Conservation (phyloP, 2,329 filamentous ascomycete species). For the Cercospora sp. region DNA sequence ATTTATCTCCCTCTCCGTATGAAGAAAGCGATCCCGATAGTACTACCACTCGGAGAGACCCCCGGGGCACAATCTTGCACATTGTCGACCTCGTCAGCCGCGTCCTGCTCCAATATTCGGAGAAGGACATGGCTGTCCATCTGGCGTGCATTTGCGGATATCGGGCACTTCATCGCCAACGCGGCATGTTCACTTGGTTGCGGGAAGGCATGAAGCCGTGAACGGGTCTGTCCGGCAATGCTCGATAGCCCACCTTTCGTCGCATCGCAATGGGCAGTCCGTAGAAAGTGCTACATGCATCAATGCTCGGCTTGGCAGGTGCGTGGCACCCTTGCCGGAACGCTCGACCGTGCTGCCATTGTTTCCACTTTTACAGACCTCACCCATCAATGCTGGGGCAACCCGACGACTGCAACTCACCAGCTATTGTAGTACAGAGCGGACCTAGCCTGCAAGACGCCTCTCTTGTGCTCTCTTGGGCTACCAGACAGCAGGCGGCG, state of each 20-base stretch:
- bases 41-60: background rate
- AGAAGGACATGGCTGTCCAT: background rate
- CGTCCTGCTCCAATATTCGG: background rate
- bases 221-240: background rate
- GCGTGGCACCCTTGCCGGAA: background rate
- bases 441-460: background rate
- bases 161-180: background rate
- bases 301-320: background rate
- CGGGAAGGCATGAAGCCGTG: background rate
- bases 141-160: background rate
- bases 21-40: background rate
- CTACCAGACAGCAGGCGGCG: background rate
- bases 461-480: background rate
- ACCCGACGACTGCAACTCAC: background rate
- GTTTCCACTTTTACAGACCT: background rate
- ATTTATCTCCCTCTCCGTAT: background rate
- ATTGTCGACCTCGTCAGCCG: no score
- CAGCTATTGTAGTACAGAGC: background rate
- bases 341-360: background rate
- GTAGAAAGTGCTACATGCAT: background rate
- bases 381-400: background rate
- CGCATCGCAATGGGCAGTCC: background rate
- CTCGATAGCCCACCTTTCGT: background rate
- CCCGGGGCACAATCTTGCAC: no score
- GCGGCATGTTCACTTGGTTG: background rate